These are phyloP conservation scores for Aspergillus thermomutatus DNA, from an alignment of 2,329 filamentous ascomycete species.

Conservation along the genomic window DNA sequence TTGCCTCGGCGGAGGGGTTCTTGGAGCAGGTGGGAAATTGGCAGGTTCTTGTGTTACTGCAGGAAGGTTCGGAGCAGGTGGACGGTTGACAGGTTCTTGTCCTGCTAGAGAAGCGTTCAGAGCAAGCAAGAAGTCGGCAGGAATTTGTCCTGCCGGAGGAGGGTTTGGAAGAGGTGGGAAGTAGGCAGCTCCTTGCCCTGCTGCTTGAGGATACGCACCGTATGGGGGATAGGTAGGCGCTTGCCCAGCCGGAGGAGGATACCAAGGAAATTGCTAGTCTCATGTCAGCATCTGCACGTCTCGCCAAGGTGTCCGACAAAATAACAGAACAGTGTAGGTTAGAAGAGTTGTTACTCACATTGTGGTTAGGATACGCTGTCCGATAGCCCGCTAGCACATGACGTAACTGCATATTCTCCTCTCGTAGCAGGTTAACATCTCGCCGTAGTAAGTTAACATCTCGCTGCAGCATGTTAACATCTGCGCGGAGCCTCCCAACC, in stretches of 20 bases:
- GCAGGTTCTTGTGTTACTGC: not conserved
- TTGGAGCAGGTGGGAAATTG: not conserved
- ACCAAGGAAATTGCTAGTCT: not conserved
- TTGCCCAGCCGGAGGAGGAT: not conserved
- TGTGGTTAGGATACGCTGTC: not conserved
- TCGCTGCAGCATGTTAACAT: conserved; percentile 1
- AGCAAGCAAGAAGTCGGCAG: too few species aligned
- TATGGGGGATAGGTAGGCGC: too few species aligned
- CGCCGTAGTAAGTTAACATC: not conserved
- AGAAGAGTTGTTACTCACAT: not conserved
- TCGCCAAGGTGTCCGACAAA: too few species aligned
- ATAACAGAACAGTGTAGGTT: not conserved
- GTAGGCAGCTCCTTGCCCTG: not conserved
- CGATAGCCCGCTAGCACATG: not conserved
- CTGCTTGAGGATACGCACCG: not conserved
- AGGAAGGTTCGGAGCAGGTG: not conserved
- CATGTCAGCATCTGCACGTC: not conserved
- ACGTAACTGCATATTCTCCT: not conserved
- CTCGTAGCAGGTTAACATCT: not conserved
- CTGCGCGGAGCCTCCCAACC: conserved; percentile 2
- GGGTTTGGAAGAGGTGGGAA: not conserved
- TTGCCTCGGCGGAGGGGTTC: not conserved
- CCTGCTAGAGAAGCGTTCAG: not conserved
- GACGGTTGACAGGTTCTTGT: not conserved
- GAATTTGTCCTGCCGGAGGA: not conserved